These are phyloP conservation scores for Trametes cubensis DNA, from an alignment of 768 basidiomycete genomes.

Conservation along the genomic window DNA sequence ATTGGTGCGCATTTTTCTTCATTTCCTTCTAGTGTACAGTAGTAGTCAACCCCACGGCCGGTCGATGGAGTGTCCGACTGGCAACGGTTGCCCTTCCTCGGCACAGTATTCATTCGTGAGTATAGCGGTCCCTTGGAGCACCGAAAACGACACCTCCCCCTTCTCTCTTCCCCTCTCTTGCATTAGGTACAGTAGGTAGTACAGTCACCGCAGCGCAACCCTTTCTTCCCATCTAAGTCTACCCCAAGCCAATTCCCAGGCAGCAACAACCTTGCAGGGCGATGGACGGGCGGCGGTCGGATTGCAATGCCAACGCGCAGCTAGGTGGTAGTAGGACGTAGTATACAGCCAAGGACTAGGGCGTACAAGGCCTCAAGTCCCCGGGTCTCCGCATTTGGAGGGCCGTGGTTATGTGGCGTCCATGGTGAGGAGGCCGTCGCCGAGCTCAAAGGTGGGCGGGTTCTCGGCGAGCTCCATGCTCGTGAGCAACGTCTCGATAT, in stretches of 20 bases:
- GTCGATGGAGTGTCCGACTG: too few relatives aligned
- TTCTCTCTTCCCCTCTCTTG: slow-evolving; percentile 5
- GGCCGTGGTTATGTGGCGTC: slow-evolving; percentile 39
- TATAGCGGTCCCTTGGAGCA: too few relatives aligned
- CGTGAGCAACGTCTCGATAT: slow-evolving; percentile 72
- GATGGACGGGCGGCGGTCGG: background rate
- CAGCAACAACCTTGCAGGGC: background rate
- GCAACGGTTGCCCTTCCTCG: too few relatives aligned
- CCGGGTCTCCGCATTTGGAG: background rate
- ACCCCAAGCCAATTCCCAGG: background rate
- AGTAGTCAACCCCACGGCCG: too few relatives aligned
- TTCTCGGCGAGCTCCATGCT: slow-evolving; percentile 62
- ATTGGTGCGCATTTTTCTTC: too few relatives aligned
- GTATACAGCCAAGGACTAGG: too few relatives aligned
- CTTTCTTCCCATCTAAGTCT: background rate
- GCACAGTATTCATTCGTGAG: too few relatives aligned
- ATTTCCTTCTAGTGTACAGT: slow-evolving; percentile 17
- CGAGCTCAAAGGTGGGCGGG: slow-evolving; percentile 36
- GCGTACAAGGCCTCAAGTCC: background rate
- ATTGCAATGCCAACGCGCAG: too few relatives aligned
- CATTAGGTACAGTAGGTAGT: slow-evolving; percentile 21
- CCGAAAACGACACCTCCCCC: background rate
- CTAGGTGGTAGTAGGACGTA: too few relatives aligned
- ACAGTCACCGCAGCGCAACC: slow-evolving; percentile 19
- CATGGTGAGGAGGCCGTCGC: slow-evolving; percentile 58